phyloP scores from a whole-genome alignment of 768 basidiomycete species.

The Daedaleopsis nitida region DNA sequence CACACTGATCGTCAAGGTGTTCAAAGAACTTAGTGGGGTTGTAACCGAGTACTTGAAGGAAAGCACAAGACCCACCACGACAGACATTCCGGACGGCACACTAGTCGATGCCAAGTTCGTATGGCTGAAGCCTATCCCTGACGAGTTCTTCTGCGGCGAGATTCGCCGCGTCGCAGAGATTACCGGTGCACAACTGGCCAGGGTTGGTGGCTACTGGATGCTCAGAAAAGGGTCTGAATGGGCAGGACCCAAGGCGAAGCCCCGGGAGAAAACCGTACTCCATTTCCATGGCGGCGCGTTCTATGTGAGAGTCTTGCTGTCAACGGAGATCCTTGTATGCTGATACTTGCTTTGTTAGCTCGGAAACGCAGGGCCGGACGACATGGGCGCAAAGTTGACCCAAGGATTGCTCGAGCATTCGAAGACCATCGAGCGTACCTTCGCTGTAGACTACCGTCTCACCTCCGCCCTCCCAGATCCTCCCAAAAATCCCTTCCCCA shows the following conservation, averaged over 20 bases:
- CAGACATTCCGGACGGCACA: conserved; percentile 3
- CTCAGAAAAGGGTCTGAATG: conserved; percentile 9
- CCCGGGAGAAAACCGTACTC: conserved; percentile 26
- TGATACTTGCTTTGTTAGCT: neutral
- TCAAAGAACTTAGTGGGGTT: conserved; percentile 2
- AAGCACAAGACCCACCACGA: neutral
- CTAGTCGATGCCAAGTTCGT: conserved; percentile 15
- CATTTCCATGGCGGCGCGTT: conserved; percentile 25
- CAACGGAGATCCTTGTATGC: no score
- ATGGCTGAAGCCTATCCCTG: conserved; percentile 16
- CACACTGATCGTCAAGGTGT: conserved; percentile 5
- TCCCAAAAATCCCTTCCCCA: conserved; percentile 64
- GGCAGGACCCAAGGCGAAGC: conserved; percentile 20
- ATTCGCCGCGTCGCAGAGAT: conserved; percentile 3
- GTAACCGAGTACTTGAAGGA: neutral
- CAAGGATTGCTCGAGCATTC: conserved; percentile 28
- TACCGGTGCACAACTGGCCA: conserved; percentile 5
- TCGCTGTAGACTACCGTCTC: conserved; percentile 72
- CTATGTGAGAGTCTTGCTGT: neutral
- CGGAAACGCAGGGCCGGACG: neutral
- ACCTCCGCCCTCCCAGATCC: conserved; percentile 47
- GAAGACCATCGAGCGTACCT: conserved; percentile 46
- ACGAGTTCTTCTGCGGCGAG: conserved; percentile 9
- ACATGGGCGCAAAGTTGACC: neutral
- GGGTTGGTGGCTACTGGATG: conserved; percentile 24